Base-by-base conservation (phyloP, 441 rosid species). In the Biscutella laevigata region DNA sequence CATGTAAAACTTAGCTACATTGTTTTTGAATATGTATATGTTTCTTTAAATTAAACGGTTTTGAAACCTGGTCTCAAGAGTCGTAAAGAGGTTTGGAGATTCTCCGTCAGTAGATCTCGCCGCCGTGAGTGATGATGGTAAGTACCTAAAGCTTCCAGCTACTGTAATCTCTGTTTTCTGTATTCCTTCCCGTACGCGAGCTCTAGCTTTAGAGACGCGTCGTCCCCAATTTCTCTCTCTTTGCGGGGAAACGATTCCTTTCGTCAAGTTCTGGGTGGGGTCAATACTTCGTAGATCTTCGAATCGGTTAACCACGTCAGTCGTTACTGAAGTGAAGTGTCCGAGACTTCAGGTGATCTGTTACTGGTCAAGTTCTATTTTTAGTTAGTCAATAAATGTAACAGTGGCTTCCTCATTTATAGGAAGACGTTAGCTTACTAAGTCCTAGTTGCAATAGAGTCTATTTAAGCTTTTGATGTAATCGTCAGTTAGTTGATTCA, bases 21-120 rank as follows among this genome's bases (percentile, higher is more conserved):
- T 33, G 38, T 11, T 5, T 4, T n/a, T 1, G 6, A 37, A 28
- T 1, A 3, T 7, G 9, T 17, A 33, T 22, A 3, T 6, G 47
- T 44, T 7, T 3, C 30, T 4, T 1, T 13, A n/a, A 10, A 22
- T 2, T 4, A 36, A 30, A 50, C 6, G 19, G 39, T 19, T 59
- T 16, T n/a, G 68, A 61, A 55, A 86, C 97, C 95, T 88, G 95
- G 95, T 83, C 44, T 94, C 94, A 24, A 88, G 71, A 57, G 90
- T 77, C 72, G 83, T 88, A 76, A 82, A 62, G 69, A 90, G 69
- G 74, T 70, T 75, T 59, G n/a, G n/a, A n/a, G n/a, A n/a, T n/a
- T n/a, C n/a, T n/a, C 16, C 40, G 20, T 39, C 44, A 30, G 40
- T 12, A 3, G 20, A 10, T 20, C 39, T 56, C 50, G 41, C 62